Conservation (phyloP, 2,329 filamentous ascomycete genomes). For the Blumeria graminis region DNA sequence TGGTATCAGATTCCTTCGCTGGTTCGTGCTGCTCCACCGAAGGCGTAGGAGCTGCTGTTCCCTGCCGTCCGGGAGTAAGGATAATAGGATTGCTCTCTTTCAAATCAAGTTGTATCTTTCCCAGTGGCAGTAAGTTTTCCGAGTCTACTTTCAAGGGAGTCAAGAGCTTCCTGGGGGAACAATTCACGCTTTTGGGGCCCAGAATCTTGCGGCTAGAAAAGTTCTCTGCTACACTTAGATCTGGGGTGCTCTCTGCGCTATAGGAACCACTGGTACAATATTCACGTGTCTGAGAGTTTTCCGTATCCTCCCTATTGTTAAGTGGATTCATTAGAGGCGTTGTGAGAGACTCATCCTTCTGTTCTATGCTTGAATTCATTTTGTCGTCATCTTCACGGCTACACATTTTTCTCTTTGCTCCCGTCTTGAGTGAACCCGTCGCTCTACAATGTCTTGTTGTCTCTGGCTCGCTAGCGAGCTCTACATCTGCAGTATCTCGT, state of each 20-base stretch:
- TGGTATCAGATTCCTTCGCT: slow-evolving; percentile 20
- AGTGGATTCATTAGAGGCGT: too few relatives aligned
- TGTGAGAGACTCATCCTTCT: not conserved
- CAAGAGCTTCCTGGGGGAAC: slow-evolving; percentile 29
- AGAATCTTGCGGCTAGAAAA: slow-evolving; percentile 11
- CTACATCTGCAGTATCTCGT: slow-evolving; percentile 9
- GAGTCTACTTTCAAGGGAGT: slow-evolving; percentile 17
- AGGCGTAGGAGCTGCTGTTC: too few relatives aligned
- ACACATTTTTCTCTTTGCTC: slow-evolving; percentile 33
- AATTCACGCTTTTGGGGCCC: slow-evolving; percentile 27
- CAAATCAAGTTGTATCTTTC: slow-evolving; percentile 3
- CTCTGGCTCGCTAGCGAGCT: too few relatives aligned
- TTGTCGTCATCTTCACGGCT: slow-evolving; percentile 27
- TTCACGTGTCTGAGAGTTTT: too few relatives aligned
- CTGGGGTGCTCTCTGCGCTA: too few relatives aligned
- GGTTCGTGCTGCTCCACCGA: slow-evolving; percentile 5
- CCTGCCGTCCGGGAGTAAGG: too few relatives aligned
- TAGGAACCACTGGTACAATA: too few relatives aligned
- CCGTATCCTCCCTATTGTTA: too few relatives aligned
- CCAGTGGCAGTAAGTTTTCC: slow-evolving; percentile 13
- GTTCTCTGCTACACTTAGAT: not conserved
- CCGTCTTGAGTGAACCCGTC: slow-evolving; percentile 19
- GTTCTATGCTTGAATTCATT: not conserved
- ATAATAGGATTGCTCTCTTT: not conserved
- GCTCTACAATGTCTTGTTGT: too few relatives aligned